phyloP scores from a whole-genome alignment of 73 alveolate species.

The Loxodes magnus region DNA sequence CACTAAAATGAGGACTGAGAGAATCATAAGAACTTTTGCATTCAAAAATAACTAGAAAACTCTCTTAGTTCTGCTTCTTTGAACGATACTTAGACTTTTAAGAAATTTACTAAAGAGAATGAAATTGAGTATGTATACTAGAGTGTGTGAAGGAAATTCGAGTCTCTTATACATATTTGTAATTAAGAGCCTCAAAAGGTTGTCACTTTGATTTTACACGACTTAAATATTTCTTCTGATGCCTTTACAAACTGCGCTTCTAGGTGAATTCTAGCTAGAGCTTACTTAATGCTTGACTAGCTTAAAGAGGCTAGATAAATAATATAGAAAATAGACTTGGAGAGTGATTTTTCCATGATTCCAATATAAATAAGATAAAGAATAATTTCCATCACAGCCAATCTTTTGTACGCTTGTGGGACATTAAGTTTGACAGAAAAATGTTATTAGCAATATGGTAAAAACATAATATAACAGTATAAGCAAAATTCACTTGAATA shows the following conservation, averaged over 20 bases:
- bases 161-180: not conserved
- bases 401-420: conserved; percentile 11
- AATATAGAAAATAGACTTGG: not conserved
- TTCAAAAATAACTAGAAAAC: not conserved
- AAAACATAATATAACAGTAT: not conserved
- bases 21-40: not conserved
- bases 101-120: not conserved
- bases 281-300: conserved; percentile 1
- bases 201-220: conserved; percentile 3
- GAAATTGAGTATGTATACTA: not conserved
- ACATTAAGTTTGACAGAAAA: not conserved
- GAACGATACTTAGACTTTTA: not conserved
- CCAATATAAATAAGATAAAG: conserved; percentile 2
- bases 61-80: not conserved
- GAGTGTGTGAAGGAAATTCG: not conserved
- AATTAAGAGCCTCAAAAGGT: conserved; percentile 1
- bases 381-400: not conserved
- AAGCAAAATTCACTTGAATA: conserved; percentile 1
- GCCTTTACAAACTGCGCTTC: not conserved
- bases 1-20: conserved; percentile 11
- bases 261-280: conserved; percentile 3
- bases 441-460: conserved; percentile 12
- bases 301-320: conserved; percentile 8
- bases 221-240: conserved; percentile 4
- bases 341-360: conserved; percentile 1